Evolutionary conservation across 2,329 filamentous ascomycete genomes (phyloP).

Genomic region (Malbranchea zuffiana): DNA sequence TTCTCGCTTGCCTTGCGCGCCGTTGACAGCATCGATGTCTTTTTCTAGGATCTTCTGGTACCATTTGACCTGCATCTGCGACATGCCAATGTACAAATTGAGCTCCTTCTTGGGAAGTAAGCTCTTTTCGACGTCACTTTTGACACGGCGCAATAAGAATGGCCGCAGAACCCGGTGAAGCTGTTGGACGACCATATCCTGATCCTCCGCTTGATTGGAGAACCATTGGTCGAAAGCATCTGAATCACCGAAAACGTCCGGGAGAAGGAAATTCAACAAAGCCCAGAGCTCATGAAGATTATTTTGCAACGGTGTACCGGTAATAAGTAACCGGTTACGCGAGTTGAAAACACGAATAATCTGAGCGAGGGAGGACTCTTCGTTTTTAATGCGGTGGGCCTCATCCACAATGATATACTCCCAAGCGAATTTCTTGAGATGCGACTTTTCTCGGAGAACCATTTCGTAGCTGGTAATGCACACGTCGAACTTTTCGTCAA

Average conservation of each 20-base stretch:
- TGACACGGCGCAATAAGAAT: slow-evolving; percentile 90
- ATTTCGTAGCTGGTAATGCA: slow-evolving; percentile 99
- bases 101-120: slow-evolving; percentile 93
- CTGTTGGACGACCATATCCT: slow-evolving; percentile 92
- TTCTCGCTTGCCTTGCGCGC: slow-evolving; percentile 88
- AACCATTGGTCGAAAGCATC: slow-evolving; percentile 99
- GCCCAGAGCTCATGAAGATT: slow-evolving; percentile 98
- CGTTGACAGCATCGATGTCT: slow-evolving; percentile 97
- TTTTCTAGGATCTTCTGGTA: slow-evolving; percentile 98
- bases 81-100: slow-evolving; percentile 96
- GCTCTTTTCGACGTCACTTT: slow-evolving; percentile 96
- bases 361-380: slow-evolving; percentile 91
- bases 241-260: slow-evolving; percentile 92
- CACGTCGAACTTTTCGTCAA: slow-evolving; percentile 92
- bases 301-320: slow-evolving; percentile 92
- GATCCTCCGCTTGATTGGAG: slow-evolving; percentile 75
- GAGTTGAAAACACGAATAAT: slow-evolving; percentile 96
- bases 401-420: slow-evolving; percentile 99
- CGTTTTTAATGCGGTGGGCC: slow-evolving; percentile 97
- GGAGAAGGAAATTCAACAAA: slow-evolving; percentile 90
- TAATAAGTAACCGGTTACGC: slow-evolving; percentile 87
- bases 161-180: slow-evolving; percentile 85
- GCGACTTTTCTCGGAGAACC: slow-evolving; percentile 88
- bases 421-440: slow-evolving; percentile 96
- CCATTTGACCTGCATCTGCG: slow-evolving; percentile 98